phyloP scores from a whole-genome alignment of 345 rosid species.

The Theobroma cacao region DNA sequence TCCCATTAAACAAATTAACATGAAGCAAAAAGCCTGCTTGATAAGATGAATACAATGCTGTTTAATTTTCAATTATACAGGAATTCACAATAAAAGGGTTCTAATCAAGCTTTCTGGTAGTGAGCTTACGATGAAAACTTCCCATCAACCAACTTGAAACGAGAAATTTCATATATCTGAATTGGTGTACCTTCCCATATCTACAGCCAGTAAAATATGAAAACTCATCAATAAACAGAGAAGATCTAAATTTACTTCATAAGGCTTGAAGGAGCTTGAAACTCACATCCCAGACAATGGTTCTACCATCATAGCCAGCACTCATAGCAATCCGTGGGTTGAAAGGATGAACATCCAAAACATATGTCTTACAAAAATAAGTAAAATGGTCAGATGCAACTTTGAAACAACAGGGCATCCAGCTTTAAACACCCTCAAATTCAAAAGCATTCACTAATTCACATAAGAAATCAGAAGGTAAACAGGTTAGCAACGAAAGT shows the following conservation, averaged over 20 bases:
- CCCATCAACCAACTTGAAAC: constrained; percentile 97
- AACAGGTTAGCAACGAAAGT: not conserved
- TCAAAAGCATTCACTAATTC: not conserved
- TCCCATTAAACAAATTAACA: not conserved
- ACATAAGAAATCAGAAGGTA: not conserved
- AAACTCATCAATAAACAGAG: constrained; percentile 14
- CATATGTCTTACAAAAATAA: constrained; percentile 71
- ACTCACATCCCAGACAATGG: constrained; percentile 99
- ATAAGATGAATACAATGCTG: not conserved
- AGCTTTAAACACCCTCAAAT: constrained; percentile 6
- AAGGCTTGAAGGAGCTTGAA: constrained; percentile 23
- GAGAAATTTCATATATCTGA: constrained; percentile 81
- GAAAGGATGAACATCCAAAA: constrained; percentile 97
- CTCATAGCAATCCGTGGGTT: constrained; percentile 99
- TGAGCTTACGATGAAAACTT: constrained; percentile 95
- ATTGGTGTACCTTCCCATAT: constrained; percentile 99
- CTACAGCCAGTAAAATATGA: constrained; percentile 37
- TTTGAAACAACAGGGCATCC: constrained; percentile 5
- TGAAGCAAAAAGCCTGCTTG: not conserved
- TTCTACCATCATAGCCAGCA: constrained; percentile 98
- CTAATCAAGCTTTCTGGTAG: not conserved
- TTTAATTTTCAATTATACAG: not conserved
- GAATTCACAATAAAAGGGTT: not conserved
- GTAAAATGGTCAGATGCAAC: constrained; percentile 17
- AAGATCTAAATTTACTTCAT: constrained; percentile 17